These are phyloP conservation scores for Lentinula detonsa DNA, from an alignment of 768 basidiomycete genomes.

Conservation along the genomic window DNA sequence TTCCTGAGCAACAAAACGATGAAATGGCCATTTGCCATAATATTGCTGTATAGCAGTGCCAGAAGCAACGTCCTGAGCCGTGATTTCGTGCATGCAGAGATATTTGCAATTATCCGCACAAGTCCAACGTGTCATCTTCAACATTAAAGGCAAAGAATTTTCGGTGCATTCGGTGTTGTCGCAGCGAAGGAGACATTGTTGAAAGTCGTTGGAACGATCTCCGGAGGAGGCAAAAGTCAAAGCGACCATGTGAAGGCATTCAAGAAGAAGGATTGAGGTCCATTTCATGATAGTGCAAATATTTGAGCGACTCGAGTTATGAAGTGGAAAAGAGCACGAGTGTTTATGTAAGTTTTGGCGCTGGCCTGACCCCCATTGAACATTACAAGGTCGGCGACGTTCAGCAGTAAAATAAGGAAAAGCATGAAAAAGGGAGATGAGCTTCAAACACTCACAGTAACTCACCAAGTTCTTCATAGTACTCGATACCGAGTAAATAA, in stretches of 20 bases:
- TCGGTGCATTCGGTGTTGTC: constrained; percentile 31
- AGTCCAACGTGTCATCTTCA: constrained; percentile 77
- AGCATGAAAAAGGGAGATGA: no score
- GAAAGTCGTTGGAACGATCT: constrained; percentile 50
- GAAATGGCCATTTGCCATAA: constrained; percentile 97
- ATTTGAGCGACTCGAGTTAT: not conserved
- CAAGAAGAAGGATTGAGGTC: not conserved
- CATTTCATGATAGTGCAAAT: not conserved
- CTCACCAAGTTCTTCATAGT: no score
- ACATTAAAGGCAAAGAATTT: constrained; percentile 40
- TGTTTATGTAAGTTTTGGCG: no score
- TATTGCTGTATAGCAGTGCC: constrained; percentile 63
- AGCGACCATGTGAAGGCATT: not conserved
- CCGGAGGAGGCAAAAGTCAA: constrained; percentile 48
- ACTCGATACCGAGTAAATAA: no score
- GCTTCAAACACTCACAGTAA: no score
- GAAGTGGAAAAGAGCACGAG: no score
- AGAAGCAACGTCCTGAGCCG: constrained; percentile 41
- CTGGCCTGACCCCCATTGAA: no score
- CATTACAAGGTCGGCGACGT: no score
- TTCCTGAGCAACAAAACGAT: constrained; percentile 86
- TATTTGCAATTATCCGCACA: constrained; percentile 89
- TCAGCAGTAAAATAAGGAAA: no score
- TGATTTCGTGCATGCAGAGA: constrained; percentile 77
- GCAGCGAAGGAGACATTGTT: constrained; percentile 45